A percentile compares a stretch with the other conserved stretches of the same genome.
Evolutionary conservation across 139 green algal genomes (phyloP).

Genomic region (Auxenochlorella pyrenoidosa): DNA sequence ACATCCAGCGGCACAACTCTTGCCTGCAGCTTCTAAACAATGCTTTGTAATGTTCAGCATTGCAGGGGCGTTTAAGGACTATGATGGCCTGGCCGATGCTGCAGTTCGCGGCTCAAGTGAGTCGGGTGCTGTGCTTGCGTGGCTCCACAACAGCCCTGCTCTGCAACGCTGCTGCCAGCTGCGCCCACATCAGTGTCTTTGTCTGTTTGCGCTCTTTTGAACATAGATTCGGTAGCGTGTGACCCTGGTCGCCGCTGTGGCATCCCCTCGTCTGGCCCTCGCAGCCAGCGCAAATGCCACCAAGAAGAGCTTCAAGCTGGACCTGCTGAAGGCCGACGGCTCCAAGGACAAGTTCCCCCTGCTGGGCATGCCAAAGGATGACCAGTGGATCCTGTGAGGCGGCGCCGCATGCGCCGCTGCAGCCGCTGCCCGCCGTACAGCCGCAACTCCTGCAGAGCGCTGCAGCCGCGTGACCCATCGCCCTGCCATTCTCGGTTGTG

Average conservation of each 20-base stretch:
- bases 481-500: background rate
- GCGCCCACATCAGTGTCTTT: too few relatives aligned
- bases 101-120: conserved; percentile 17
- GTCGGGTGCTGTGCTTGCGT: background rate
- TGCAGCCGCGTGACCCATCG: background rate
- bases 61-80: conserved; percentile 34
- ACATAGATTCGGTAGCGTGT: too few relatives aligned
- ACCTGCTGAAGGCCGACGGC: conserved; percentile 22
- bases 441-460: too few relatives aligned
- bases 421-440: background rate
- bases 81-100: conserved; percentile 33
- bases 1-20: too few relatives aligned
- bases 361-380: conserved; percentile 57
- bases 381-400: conserved; percentile 63
- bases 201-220: too few relatives aligned
- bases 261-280: background rate
- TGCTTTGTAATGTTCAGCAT: background rate
- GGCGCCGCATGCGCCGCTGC: too few relatives aligned
- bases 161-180: too few relatives aligned
- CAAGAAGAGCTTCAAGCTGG: conserved; percentile 57
- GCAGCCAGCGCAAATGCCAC: conserved; percentile 37
- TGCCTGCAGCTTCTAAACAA: too few relatives aligned
- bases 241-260: too few relatives aligned
- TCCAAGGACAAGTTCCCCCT: conserved; percentile 33
- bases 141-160: too few relatives aligned